These are phyloP conservation scores for Schoenoplectus tabernaemontani DNA, from an alignment of 202 grass and related monocot genomes.

Conservation along the genomic window DNA sequence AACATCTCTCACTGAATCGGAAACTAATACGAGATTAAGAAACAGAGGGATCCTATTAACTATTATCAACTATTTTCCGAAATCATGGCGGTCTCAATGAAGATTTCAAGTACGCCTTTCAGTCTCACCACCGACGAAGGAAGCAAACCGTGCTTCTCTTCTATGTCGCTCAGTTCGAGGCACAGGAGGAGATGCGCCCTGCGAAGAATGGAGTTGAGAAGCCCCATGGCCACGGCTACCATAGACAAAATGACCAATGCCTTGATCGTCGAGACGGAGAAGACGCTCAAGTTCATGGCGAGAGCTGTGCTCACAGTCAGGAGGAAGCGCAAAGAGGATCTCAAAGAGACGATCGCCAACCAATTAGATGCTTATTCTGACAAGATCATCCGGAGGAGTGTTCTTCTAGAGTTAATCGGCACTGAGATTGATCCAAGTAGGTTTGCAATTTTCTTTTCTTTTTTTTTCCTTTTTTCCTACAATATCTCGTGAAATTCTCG, in stretches of 20 bases:
- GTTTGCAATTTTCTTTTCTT: not conserved
- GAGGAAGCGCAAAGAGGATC: slow-evolving; percentile 38
- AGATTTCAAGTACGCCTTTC: slow-evolving; percentile 21
- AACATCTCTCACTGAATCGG: not conserved
- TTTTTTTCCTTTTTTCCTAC: not conserved
- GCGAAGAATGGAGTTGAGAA: not conserved
- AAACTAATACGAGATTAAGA: not conserved
- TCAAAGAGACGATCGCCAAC: slow-evolving; percentile 35
- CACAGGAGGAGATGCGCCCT: not conserved
- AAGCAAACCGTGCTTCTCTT: not conserved
- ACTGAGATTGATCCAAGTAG: slow-evolving; percentile 71
- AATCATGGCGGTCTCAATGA: slow-evolving; percentile 28
- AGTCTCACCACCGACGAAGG: not conserved
- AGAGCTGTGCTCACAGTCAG: slow-evolving; percentile 57
- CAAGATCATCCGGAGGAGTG: slow-evolving; percentile 34
- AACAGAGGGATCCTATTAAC: not conserved
- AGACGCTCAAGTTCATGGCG: slow-evolving; percentile 33
- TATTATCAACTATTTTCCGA: not conserved
- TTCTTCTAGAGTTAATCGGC: slow-evolving; percentile 74
- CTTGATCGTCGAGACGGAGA: slow-evolving; percentile 25
- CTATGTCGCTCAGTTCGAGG: not conserved
- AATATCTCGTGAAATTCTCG: no score
- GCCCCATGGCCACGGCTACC: not conserved
- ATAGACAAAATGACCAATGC: slow-evolving; percentile 6
- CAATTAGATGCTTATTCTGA: slow-evolving; percentile 71